Base-by-base conservation (phyloP, 1,139 yeast species). In the Suhomyces coccinellae region DNA sequence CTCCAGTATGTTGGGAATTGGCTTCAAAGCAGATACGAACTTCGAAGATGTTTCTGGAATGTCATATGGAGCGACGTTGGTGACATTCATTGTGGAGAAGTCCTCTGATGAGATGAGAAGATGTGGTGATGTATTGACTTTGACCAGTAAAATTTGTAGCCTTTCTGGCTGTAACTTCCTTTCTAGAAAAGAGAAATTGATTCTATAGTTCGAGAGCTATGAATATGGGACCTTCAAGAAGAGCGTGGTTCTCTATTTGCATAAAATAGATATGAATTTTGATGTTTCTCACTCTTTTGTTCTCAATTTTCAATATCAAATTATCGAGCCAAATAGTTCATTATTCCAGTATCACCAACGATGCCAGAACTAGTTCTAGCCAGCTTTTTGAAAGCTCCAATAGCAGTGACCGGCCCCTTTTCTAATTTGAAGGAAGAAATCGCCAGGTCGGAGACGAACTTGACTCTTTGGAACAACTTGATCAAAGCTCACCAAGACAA, bases 391-490 rank as follows among this genome's bases (percentile, higher is more conserved):
- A 22, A 34, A 8, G 22, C 16, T 2, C 38, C 22, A 13, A 8
- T 40, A 3, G 16, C 26, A 9, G 28, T 24, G 20, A 4, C 13
- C 1, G 13, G 14, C 7, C 34, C 35, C 5, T 24, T 33, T 29
- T 12, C 36, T n/a, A 28, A 14, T 2, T 28, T 35, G 31, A 34
- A 34, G 15, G 32, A 24, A 17, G 41, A 41, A 24, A 29, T 45
- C 30, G 22, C 30, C 8, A 38, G 55, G 17, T 52, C 56, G 14
- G 69, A 67, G 1, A 60, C 63, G 50, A 57, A 65, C 48, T 49
- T 71, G 7, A 40, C 41, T 2, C 56, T 51, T 24, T 73, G 79
- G 78, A 66, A 68, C 35, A 47, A 44, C 11, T 48, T 70, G 2
- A 58, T 73, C 35, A 40, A 48, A 11, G 49, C 53, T 15, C 52